phyloP scores from a whole-genome alignment of 2,329 filamentous ascomycete genomes.

The Ciborinia camelliae region DNA sequence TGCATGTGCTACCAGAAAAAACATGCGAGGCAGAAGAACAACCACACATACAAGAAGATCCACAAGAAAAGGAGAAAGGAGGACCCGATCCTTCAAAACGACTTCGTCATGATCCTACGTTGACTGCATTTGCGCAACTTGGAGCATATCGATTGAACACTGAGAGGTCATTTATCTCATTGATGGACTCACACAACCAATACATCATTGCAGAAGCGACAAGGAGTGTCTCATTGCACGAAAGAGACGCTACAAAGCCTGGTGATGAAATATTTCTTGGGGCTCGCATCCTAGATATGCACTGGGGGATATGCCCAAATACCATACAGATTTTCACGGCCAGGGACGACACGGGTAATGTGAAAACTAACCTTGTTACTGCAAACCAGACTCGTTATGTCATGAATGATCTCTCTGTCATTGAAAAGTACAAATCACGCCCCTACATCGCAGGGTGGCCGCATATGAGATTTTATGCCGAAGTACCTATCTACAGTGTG shows the following conservation, averaged over 20 bases:
- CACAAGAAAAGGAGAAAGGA: not conserved
- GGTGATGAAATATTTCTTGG: conserved; percentile 29
- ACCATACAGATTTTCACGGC: conserved; percentile 28
- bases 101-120: conserved; percentile 39
- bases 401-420: conserved; percentile 28
- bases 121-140: conserved; percentile 47
- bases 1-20: not conserved
- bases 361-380: conserved; percentile 18
- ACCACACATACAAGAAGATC: not conserved
- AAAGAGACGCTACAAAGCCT: conserved; percentile 1
- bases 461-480: conserved; percentile 32
- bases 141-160: conserved; percentile 45
- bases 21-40: conserved; percentile 1
- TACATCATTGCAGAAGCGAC: conserved; percentile 32
- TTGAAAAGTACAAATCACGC: conserved; percentile 23
- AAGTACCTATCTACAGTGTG: conserved; percentile 29
- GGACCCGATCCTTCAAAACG: conserved; percentile 13
- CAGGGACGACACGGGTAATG: conserved; percentile 20
- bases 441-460: conserved; percentile 28
- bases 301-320: conserved; percentile 28
- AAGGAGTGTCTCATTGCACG: conserved; percentile 24
- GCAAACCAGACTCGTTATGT: conserved; percentile 25
- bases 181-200: conserved; percentile 29
- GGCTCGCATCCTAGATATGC: conserved; percentile 21
- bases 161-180: conserved; percentile 46